These are phyloP conservation scores for Trichosanthes truncata DNA, from an alignment of 306 rosid genomes.

Conservation along the genomic window DNA sequence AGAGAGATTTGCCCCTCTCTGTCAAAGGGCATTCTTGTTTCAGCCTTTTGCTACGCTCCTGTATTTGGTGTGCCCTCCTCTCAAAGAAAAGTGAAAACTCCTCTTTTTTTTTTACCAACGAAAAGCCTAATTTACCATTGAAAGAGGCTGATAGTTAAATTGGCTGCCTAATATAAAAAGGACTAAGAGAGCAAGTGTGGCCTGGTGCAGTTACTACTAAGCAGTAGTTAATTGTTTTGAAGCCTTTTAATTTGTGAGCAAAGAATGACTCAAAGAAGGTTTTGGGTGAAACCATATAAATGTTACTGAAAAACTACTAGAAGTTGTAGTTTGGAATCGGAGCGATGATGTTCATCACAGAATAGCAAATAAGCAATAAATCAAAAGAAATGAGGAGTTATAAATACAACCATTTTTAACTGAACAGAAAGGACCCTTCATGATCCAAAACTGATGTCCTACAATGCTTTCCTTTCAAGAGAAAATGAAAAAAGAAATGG, in stretches of 20 bases:
- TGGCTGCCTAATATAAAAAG: too few relatives aligned
- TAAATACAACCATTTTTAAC: neutral
- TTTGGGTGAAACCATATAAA: neutral
- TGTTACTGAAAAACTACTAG: neutral
- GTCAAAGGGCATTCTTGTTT: neutral
- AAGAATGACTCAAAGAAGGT: neutral
- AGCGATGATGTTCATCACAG: neutral
- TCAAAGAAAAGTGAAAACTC: neutral
- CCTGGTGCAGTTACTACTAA: too few relatives aligned
- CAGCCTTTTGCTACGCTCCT: slow-evolving; percentile 1
- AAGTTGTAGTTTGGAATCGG: neutral
- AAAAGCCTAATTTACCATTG: neutral
- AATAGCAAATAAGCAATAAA: neutral
- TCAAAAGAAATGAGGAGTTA: neutral
- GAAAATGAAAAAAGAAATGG: neutral
- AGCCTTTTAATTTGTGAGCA: neutral
- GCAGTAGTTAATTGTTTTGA: too few relatives aligned
- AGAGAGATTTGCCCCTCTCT: neutral
- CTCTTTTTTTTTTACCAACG: neutral
- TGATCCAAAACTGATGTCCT: neutral
- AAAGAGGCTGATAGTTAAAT: too few relatives aligned
- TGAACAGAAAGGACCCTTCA: neutral
- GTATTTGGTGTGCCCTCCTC: neutral
- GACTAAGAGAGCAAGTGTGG: too few relatives aligned
- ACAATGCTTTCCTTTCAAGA: neutral